A percentile compares a stretch with the other conserved stretches of the same genome.
phyloP scores from a whole-genome alignment of 169 alveolate genomes.

The Fabrea salina region DNA sequence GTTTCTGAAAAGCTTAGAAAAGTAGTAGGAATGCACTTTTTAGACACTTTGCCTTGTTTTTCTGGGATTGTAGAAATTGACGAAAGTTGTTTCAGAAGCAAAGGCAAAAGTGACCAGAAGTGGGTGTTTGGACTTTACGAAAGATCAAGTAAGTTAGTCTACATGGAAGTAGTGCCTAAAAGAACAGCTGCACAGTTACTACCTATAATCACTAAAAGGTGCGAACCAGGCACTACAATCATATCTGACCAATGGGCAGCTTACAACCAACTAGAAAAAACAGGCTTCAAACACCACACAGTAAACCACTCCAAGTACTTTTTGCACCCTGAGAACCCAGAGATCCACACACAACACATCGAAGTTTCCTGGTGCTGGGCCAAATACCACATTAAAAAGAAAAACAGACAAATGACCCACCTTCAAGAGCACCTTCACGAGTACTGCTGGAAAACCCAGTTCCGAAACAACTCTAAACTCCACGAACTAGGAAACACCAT shows the following conservation, averaged over 20 bases:
- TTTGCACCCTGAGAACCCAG: slow-evolving; percentile 27
- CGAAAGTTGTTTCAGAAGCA: slow-evolving; percentile 13
- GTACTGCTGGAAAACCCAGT: slow-evolving; percentile 31
- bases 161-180: slow-evolving; percentile 33
- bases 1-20: neutral
- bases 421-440: slow-evolving; percentile 24
- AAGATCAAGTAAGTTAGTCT: neutral
- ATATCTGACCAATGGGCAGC: slow-evolving; percentile 38
- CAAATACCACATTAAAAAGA: slow-evolving; percentile 22
- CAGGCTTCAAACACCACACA: slow-evolving; percentile 23
- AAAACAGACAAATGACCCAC: neutral
- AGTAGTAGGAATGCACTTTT: neutral
- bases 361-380: slow-evolving; percentile 39
- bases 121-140: slow-evolving; percentile 37
- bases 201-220: slow-evolving; percentile 1
- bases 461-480: neutral
- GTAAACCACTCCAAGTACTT: slow-evolving; percentile 33
- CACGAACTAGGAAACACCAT: neutral
- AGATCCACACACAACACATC: slow-evolving; percentile 34
- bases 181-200: neutral
- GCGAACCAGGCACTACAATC: slow-evolving; percentile 30
- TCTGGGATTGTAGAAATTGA: slow-evolving; percentile 34
- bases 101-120: neutral
- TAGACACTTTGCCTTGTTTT: neutral
- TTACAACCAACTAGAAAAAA: slow-evolving; percentile 10